Base-by-base conservation (phyloP, 805 yeast genomes). In the Myxozyma lipomycoides region DNA sequence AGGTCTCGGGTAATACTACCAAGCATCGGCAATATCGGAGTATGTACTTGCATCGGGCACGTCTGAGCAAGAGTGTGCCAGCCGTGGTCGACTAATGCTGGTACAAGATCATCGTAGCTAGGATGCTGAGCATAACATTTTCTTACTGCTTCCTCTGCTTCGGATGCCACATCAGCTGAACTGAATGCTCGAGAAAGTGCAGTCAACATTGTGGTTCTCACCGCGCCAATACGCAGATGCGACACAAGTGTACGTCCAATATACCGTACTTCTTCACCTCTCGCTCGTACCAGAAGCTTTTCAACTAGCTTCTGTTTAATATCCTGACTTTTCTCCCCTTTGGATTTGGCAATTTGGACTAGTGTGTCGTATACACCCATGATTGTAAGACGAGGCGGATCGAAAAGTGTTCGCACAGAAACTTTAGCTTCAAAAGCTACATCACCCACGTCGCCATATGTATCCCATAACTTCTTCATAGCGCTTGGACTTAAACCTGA, bases 401-500 rank as follows among this genome's bases (percentile, higher is more conserved):
- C 38, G 2, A 45, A 45, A 17, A 61, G 25, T 7, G 64, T 60
- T 5, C 58, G 45, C 6, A 58, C 55, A 4, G 56, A 46, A 15
- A 51, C 49, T 36, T 59, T 55, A 5, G 62, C 60, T 15, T 61
- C 60, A 32, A 50, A 61, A n/a, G 62, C 64, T 19, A 58, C 64
- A 37, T 61, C 64, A 9, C 64, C 64, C 17, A 52, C 40, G 45
- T 61, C 64, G 7, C 64, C 64, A 34, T 51, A 42, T 35, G 44
- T 39, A 22, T 48, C 50, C 23, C 51, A 61, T 23, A 61, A 39
- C 7, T 38, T 36, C 24, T 48, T 46, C 17, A 61, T 30, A n/a
- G 51, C 37, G 3, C 49, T 35, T 10, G 53, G 21, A 2, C 59
- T 44, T 1, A 61, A 35, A n/a, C 61, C 61, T 2, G 60, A 56